These are phyloP conservation scores for Saprolegnia parasitica DNA, from an alignment of 352 stramenopile species.

Conservation along the genomic window DNA sequence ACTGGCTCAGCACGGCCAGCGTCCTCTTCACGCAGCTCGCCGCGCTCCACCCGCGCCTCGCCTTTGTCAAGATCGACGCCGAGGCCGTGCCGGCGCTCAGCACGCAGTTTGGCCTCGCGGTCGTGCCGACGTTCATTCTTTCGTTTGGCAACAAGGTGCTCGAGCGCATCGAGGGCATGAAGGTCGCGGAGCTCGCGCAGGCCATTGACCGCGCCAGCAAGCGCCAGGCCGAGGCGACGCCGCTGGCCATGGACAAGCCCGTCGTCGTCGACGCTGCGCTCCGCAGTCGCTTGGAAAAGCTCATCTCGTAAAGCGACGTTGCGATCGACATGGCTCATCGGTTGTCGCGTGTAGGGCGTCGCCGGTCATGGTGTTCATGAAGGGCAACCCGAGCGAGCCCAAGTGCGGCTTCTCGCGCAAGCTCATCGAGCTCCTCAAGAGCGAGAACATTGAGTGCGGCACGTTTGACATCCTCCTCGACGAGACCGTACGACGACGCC, in stretches of 20 bases:
- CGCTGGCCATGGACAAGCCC: slow-evolving; percentile 5
- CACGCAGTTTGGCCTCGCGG: slow-evolving; percentile 84
- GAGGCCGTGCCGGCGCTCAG: slow-evolving; percentile 78
- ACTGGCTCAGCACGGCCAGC: slow-evolving; percentile 63
- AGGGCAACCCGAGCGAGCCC: slow-evolving; percentile 92
- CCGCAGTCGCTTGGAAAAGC: slow-evolving; percentile 73
- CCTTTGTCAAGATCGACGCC: slow-evolving; percentile 82
- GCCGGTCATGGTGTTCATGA: slow-evolving; percentile 99
- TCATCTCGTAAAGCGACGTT: slow-evolving; percentile 50
- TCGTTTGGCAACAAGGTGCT: slow-evolving; percentile 63
- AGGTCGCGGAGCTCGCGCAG: slow-evolving; percentile 79
- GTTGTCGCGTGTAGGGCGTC: slow-evolving; percentile 41
- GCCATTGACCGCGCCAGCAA: slow-evolving; percentile 81
- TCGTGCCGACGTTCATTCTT: slow-evolving; percentile 94
- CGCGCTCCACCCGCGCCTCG: slow-evolving; percentile 74
- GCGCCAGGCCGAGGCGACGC: slow-evolving; percentile 35
- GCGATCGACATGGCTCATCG: neutral
- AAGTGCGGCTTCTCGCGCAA: slow-evolving; percentile 95
- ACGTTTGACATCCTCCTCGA: slow-evolving; percentile 98
- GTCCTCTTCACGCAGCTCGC: slow-evolving; percentile 79
- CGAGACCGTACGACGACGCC: slow-evolving; percentile 57
- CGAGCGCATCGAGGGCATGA: slow-evolving; percentile 79
- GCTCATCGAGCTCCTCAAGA: slow-evolving; percentile 91
- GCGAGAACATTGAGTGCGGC: slow-evolving; percentile 90
- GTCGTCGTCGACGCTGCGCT: slow-evolving; percentile 51